Evolutionary conservation across 1,284 basidiomycete genomes (phyloP).

Genomic region (Cryptococcus depauperatus): DNA sequence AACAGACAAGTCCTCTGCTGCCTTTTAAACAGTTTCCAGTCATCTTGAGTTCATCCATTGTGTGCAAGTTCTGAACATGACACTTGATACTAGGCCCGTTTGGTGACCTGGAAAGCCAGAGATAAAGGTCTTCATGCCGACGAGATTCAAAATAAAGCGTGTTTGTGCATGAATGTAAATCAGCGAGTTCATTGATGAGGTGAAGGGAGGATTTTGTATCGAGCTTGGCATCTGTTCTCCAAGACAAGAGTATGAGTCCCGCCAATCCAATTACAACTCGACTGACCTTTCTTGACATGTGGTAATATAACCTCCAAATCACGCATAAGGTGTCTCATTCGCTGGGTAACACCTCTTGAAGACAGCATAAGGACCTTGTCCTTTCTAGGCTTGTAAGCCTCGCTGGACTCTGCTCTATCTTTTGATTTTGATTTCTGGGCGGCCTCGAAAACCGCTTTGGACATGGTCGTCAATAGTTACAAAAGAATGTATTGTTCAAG

Average conservation of each 20-base stretch:
- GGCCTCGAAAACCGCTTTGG: constrained; percentile 2
- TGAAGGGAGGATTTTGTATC: constrained; percentile 94
- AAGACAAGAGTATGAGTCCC: background rate
- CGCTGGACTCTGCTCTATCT: constrained; percentile 12
- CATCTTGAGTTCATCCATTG: constrained; percentile 99
- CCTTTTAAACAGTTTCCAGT: constrained; percentile 98
- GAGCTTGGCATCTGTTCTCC: constrained; percentile 72
- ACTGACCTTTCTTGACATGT: constrained; percentile 89
- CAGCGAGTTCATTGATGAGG: constrained; percentile 91
- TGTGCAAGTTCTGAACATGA: constrained; percentile 97
- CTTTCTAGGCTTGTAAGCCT: constrained; percentile 45
- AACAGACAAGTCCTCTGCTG: constrained; percentile 81
- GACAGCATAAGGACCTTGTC: constrained; percentile 77
- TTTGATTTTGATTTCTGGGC: constrained; percentile 14
- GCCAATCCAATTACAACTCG: background rate
- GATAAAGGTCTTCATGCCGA: constrained; percentile 88
- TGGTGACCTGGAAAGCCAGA: constrained; percentile 95
- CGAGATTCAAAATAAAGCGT: constrained; percentile 95
- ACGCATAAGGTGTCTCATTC: constrained; percentile 96
- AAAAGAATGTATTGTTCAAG: no score
- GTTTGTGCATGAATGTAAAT: constrained; percentile 97
- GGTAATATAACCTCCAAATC: constrained; percentile 86
- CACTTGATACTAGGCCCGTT: constrained; percentile 96
- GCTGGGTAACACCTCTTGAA: constrained; percentile 87
- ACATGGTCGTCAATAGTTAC: no score